Evolutionary conservation across 495 filamentous ascomycete species (phyloP), one percentile per base, ranked within the genome.

Genomic region (Articulospora tetracladia): DNA sequence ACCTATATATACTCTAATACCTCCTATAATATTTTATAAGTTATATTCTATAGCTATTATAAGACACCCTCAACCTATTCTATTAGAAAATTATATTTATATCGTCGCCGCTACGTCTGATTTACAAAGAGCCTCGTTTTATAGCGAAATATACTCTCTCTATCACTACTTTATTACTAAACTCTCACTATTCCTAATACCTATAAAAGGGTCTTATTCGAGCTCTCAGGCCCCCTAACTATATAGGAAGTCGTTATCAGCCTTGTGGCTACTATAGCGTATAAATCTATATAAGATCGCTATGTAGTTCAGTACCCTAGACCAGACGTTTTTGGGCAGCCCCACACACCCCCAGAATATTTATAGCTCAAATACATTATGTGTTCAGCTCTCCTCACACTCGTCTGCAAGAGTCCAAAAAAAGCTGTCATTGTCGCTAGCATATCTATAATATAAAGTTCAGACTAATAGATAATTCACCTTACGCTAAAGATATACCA

Each of bases 101-200:
- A 41, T 53, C 28, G 46, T 69, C 55, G 58, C 59, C 56, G 36
- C 65, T 36, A 55, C 53, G 55, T 60, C 59, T 64, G 44, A 65
- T 69, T 68, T 55, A 57, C 44, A 64, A 34, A 68, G 55, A 55
- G 59, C 46, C 55, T 67, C 59, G 30, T 65, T 69, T 69, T 55
- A 65, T 67, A 62, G 53, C 57, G 44, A 51, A 67, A 67, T 30
- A 69, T 52, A 60, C 27, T 66, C 57, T 49, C 60, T 68, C 60
- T 53, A 34, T 58, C 59, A 66, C 48, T 64, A 57, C 62, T 62
- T 60, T 55, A 61, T 46, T 48, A 63, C 60, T 46, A 48, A 65
- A 59, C 55, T 60, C 46, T 58, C 61, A 68, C 24, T 55, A 56
- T 60, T 57, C 53, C 53, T 62, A 61, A 66, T 61, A 63, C 39